Evolutionary conservation across 352 stramenopile genomes (phyloP).

Genomic region (Phytophthora tentaculata): DNA sequence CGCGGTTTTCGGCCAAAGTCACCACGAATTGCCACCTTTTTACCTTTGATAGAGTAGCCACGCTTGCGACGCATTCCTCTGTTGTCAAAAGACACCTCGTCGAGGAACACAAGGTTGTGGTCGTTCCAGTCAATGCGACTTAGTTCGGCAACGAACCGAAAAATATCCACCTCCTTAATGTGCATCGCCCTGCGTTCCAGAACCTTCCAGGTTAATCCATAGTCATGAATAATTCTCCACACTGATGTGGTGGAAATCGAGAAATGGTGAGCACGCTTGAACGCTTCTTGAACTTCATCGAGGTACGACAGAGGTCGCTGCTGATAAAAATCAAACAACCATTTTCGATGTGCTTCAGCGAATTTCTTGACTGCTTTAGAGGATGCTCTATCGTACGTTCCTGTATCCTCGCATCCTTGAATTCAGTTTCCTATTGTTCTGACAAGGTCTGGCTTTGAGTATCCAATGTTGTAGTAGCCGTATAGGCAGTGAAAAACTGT

Average conservation of each 20-base stretch:
- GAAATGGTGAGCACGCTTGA: background rate
- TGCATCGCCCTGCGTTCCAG: conserved; percentile 3
- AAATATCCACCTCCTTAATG: conserved; percentile 3
- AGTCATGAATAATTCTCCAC: conserved; percentile 16
- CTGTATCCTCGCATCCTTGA: background rate
- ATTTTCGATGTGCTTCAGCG: background rate
- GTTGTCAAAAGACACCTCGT: conserved; percentile 32
- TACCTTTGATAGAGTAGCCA: conserved; percentile 26
- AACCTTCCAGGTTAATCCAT: conserved; percentile 6
- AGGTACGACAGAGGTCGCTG: conserved; percentile 1
- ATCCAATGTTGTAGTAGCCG: background rate
- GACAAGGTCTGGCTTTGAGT: background rate
- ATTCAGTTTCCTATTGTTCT: background rate
- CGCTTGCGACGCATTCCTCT: conserved; percentile 34
- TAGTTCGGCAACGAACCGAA: conserved; percentile 2
- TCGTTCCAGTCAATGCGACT: conserved; percentile 7
- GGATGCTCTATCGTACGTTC: background rate
- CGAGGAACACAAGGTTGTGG: conserved; percentile 4
- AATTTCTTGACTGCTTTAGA: background rate
- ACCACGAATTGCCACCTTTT: conserved; percentile 30
- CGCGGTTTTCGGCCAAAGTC: too few species aligned
- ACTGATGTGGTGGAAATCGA: conserved; percentile 7
- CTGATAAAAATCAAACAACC: background rate
- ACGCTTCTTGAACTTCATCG: conserved; percentile 2
- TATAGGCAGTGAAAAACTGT: background rate